phyloP scores from a whole-genome alignment of 257 asterid genomes.

The Anisodus tanguticus region DNA sequence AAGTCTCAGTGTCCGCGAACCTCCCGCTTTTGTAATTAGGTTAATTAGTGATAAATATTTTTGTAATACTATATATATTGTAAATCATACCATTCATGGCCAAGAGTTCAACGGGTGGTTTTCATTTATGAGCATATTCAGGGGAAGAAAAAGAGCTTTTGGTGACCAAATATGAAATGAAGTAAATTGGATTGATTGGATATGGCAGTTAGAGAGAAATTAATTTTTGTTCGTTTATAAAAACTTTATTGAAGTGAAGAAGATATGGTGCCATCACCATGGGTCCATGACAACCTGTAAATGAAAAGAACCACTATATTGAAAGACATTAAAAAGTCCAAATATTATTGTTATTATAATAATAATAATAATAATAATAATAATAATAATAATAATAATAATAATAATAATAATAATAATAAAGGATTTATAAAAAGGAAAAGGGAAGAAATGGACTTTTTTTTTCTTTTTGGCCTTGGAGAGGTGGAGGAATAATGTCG shows the following conservation, averaged over 20 bases:
- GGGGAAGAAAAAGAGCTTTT: background rate
- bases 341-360: background rate
- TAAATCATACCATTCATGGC: background rate
- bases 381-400: no score
- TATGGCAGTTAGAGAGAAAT: conserved; percentile 30
- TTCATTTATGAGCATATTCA: conserved; percentile 32
- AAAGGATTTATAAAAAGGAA: background rate
- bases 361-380: no score
- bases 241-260: conserved; percentile 29
- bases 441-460: conserved; percentile 22
- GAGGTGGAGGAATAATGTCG: conserved; percentile 34
- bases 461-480: background rate
- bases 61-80: no score
- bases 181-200: conserved; percentile 43
- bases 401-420: background rate
- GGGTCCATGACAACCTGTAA: conserved; percentile 47
- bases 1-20: no score
- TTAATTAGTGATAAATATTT: no score
- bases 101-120: conserved; percentile 28
- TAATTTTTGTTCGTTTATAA: background rate
- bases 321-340: background rate
- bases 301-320: conserved; percentile 26
- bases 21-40: no score
- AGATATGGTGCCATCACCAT: conserved; percentile 33
- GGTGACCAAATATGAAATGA: background rate